Conservation (phyloP, 352 stramenopile species). For the Elongisporangium anandrum region DNA sequence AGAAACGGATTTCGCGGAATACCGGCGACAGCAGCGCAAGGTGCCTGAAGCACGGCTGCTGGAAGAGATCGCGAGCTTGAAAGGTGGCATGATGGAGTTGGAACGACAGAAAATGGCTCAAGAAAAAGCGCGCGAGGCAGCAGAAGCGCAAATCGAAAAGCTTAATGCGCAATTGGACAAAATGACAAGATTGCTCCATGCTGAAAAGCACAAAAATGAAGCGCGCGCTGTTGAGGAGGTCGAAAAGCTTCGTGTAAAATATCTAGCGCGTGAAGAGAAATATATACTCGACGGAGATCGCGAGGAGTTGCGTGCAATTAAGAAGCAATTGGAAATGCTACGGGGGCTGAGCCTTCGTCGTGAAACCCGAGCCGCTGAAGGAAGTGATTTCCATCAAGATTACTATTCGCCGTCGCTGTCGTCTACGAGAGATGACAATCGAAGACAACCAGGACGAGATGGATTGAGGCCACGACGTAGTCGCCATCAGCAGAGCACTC, state of each 20-base stretch:
- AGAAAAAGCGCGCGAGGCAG: conserved; percentile 29
- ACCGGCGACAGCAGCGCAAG: conserved; percentile 68
- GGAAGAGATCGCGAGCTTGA: conserved; percentile 65
- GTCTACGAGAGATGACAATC: neutral
- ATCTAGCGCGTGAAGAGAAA: conserved; percentile 72
- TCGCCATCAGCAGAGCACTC: neutral
- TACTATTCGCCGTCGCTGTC: neutral
- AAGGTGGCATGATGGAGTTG: conserved; percentile 45
- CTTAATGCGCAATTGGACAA: conserved; percentile 60
- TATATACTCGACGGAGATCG: conserved; percentile 77
- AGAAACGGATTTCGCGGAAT: conserved; percentile 65
- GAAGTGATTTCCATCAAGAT: neutral
- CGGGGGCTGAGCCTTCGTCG: conserved; percentile 36
- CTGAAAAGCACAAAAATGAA: conserved; percentile 74
- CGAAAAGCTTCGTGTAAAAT: conserved; percentile 78
- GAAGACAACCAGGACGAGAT: neutral
- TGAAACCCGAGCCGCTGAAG: neutral
- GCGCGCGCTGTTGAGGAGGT: conserved; percentile 53
- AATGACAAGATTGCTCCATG: conserved; percentile 39
- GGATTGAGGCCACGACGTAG: neutral
- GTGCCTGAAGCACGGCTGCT: conserved; percentile 61
- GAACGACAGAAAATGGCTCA: conserved; percentile 56
- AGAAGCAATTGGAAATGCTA: conserved; percentile 74
- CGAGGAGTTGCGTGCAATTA: conserved; percentile 76
- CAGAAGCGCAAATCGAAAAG: conserved; percentile 25